Evolutionary conservation across 176 grass and related monocot genomes (phyloP).

Genomic region (Aechmea fasciata): DNA sequence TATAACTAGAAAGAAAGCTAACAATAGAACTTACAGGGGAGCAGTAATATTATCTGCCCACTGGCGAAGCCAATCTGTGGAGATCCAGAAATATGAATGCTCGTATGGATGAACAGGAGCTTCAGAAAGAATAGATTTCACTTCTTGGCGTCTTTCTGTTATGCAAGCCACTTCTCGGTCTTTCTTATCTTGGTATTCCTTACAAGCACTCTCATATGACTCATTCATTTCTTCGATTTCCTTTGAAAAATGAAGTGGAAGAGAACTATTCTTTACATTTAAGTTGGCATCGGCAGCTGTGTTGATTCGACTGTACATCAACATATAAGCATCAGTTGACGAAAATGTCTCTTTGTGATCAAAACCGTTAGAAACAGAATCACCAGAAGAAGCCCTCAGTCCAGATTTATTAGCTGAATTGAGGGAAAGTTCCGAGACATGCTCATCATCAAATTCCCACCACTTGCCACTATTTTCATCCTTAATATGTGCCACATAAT

Average conservation of each 20-base stretch:
- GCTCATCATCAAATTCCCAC: conserved; percentile 99
- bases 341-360: conserved; percentile 53
- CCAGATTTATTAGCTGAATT: conserved; percentile 54
- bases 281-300: neutral
- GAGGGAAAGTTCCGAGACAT: conserved; percentile 65
- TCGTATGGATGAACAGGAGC: conserved; percentile 44
- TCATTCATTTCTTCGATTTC: conserved; percentile 65
- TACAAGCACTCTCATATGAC: conserved; percentile 47
- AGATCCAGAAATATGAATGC: conserved; percentile 95
- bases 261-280: conserved; percentile 28
- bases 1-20: neutral
- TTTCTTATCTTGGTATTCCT: conserved; percentile 69
- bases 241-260: conserved; percentile 53
- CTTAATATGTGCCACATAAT: conserved; percentile 98
- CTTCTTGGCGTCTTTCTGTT: conserved; percentile 75
- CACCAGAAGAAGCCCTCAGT: conserved; percentile 16
- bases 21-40: conserved; percentile 58
- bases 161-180: conserved; percentile 48
- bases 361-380: conserved; percentile 30
- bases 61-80: conserved; percentile 88
- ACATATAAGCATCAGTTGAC: conserved; percentile 98
- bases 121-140: conserved; percentile 71
- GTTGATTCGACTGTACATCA: conserved; percentile 72
- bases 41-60: conserved; percentile 70
- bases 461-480: conserved; percentile 77